Base-by-base conservation (phyloP, 768 basidiomycete species). In the Naganishia vishniacii region DNA sequence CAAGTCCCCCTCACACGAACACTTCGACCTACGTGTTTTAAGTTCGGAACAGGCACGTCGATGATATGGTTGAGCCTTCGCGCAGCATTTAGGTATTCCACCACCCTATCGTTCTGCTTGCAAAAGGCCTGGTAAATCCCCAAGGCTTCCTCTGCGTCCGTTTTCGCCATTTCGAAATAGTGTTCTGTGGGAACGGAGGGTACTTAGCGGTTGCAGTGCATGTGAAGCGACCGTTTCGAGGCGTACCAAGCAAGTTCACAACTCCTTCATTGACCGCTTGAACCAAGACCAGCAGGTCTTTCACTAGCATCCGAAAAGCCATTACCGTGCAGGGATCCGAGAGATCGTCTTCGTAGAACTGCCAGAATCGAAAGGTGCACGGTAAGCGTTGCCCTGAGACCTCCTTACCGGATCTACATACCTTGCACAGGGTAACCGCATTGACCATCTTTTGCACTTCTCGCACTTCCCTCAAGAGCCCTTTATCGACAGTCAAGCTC, bases 91-190 rank as follows among this genome's bases (percentile, higher is more conserved):
- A 99, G 83, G 71, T 86, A 99, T 72, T 95, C 93, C 3, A 94
- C 89, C 77, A 79, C 78, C 83, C 85, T 81, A 71, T 97, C 91
- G 0, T 94, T 91, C 76, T 98, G 91, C 53, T 83, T 85, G 79
- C 93, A 97, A 78, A 99, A 99, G 65, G 87, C 84, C 61, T 91
- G 88, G 80, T 99, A 99, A 66, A 98, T 86, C 18, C 79, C 77
- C 26, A 98, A 83, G 1, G 94, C 89, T 32, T 88, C 85, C 40
- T 83, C 79, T 0, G 94, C 95, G 73, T 98, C 94, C n/a, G 86
- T 78, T 67, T 88, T 88, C 0, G 91, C 90, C 95, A 98, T 98
- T 75, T 95, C 93, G 72, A 98, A 97, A 78, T 95, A 99, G 78
- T 94, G 88, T 73, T 97, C 92, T 82, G 65, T 4, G n/a, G 12